Percentiles rank a stretch among this genome's conserved stretches.
These are phyloP conservation scores for Oryza officinalis DNA, from an alignment of 176 grass and related monocot genomes.

Conservation along the genomic window DNA sequence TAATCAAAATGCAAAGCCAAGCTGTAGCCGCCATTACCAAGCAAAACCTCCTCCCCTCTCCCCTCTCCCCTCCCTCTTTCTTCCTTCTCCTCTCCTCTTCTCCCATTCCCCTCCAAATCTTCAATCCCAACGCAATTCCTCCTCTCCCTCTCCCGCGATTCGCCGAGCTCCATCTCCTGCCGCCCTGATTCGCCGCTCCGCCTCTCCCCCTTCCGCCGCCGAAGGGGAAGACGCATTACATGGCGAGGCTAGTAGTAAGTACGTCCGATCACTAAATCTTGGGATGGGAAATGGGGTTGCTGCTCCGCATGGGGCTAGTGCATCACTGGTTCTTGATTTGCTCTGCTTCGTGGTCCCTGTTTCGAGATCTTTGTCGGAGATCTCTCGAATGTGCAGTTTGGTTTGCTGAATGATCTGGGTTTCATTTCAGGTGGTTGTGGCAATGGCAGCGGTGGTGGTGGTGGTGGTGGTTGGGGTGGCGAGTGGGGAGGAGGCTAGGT, in stretches of 20 bases:
- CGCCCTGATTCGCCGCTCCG: constrained; percentile 26
- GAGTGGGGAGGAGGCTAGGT: constrained; percentile 19
- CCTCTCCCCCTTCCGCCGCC: constrained; percentile 27
- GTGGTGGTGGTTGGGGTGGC: constrained; percentile 1
- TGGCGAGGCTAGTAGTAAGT: constrained; percentile 92
- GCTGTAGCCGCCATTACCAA: constrained; percentile 8
- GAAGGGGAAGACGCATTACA: constrained; percentile 43
- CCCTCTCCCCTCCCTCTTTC: not conserved
- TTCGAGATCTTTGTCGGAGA: constrained; percentile 40
- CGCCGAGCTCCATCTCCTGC: constrained; percentile 8
- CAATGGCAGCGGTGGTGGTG: constrained; percentile 32
- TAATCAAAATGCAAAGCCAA: constrained; percentile 25
- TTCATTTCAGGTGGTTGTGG: constrained; percentile 49
- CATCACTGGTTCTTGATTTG: constrained; percentile 38
- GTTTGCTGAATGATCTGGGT: not conserved
- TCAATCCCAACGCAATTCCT: constrained; percentile 27
- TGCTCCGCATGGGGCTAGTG: not conserved
- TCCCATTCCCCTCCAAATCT: not conserved
- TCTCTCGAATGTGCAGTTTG: constrained; percentile 24
- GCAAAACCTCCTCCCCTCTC: constrained; percentile 30
- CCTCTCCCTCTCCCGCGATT: not conserved
- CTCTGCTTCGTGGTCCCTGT: constrained; percentile 25
- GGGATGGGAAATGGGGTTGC: constrained; percentile 9
- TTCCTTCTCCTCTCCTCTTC: not conserved
- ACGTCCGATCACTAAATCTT: constrained; percentile 49